Evolutionary conservation across 2,329 filamentous ascomycete species (phyloP), one percentile per base, ranked within the genome.

Genomic region (Scortechinia acanthostroma): DNA sequence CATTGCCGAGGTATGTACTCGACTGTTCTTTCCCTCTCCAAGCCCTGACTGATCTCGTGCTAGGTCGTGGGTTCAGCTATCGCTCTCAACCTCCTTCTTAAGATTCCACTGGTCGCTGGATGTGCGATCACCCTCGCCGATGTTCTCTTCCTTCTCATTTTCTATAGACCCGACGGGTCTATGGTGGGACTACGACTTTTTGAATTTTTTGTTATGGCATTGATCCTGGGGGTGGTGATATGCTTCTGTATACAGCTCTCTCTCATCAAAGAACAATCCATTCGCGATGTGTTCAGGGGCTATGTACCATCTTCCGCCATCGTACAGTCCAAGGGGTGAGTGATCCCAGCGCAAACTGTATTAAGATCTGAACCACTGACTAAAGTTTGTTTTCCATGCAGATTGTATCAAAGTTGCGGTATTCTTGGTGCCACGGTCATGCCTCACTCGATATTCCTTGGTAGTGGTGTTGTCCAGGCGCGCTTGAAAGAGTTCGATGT

Each of bases 351-450:
- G 21, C 3, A 23, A 19, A 22, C n/a, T n/a, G 23, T 16, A 16
- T 4, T 23, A 13, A 14, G 14, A 16, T 17, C 21, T 44, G 13
- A 13, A 33, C 28, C 28, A 13, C 28, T 33, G 13, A 13, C n/a
- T 13, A 13, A 13, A 13, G 13, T 33, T 33, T 33, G n/a, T 33
- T 33, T 33, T 2, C 40, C 15, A n/a, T n/a, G n/a, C 45, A 62
- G 70, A 42, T 55, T 83, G 0, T 87, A 86, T 56, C 81, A 86
- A 60, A 76, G 84, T 1, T 90, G 86, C 50, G 86, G 86, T 44
- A 90, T 90, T 47, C 69, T 90, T 0, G 86, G 86, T 2, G 86
- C 86, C 3, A 90, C 86, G 0, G 83, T 86, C 20, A 85, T 86
- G 81, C 81, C 81, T 3, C 81, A 85, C 53, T 80, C 76, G 44